Evolutionary conservation across 1,139 yeast species (phyloP), one percentile per base, ranked within the genome.

Genomic region (Eremothecium coryli): DNA sequence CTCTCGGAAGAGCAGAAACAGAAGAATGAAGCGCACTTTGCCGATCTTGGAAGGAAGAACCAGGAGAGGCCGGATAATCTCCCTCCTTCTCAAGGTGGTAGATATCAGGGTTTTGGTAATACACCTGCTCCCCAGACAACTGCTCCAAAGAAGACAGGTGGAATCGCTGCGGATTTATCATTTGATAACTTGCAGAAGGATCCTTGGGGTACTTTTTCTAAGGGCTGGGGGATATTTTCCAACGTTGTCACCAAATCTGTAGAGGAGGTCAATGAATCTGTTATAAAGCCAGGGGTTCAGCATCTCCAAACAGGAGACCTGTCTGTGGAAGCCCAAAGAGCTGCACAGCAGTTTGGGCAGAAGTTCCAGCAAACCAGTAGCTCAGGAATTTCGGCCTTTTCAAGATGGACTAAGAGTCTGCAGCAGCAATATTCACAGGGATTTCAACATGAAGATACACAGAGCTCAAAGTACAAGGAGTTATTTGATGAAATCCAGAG

Each of bases 11-110:
- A 62, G 12, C 75, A 72, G 46, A 81, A 73, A 57, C 65, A 58
- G 21, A 71, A 73, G 45, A 86, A 82, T 50, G 96, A 88, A 58
- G 68, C 76, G 7, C 88, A 81, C 56, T 88, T 88, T 58, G 86
- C 90, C 9, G 67, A 70, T 25, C 66, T 88, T 40, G 96, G 96
- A 4, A 68, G 73, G 21, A 66, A 68, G 42, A 88, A 88, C 59
- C 78, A 75, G 5, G 45, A 68, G 21, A 73, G 94, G 54, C 86
- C 96, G 2, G 86, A 73, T 1, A 63, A 80, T 55, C 58, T 85
- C 38, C 94, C 93, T 4, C 97, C 97, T 18, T 82, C 93, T 5
- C 88, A 88, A 62, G 97, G 97, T 39, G 97, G 97, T 31, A 82
- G 78, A 57, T 88, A 76, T 56, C 78, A 73, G 42, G 97, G 97